Conservation (phyloP, 1,139 yeast species). For the Waltiozyma sp. region DNA sequence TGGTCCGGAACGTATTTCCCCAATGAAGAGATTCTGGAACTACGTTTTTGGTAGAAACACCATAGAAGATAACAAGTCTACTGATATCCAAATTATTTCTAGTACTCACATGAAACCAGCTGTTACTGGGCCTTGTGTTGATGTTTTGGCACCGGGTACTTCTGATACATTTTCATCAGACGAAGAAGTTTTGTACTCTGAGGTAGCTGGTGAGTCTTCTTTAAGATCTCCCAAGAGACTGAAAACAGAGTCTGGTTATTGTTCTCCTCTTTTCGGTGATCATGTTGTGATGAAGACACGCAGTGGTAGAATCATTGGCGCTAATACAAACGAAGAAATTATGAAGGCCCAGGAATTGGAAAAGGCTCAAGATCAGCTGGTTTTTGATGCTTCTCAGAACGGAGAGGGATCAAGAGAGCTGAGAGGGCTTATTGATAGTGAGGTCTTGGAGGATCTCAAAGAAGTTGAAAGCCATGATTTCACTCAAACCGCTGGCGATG, state of each 20-base stretch:
- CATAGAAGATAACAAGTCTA: constrained; percentile 2
- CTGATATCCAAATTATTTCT: not conserved
- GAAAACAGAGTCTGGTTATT: not conserved
- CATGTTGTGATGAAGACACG: constrained; percentile 20
- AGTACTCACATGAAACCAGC: not conserved
- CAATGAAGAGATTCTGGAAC: constrained; percentile 5
- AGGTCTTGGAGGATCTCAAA: constrained; percentile 6
- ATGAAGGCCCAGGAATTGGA: constrained; percentile 8
- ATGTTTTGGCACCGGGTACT: too few species aligned
- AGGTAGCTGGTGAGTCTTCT: not conserved
- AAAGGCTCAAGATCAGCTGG: constrained; percentile 7
- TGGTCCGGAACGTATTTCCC: not conserved
- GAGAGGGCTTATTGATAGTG: not conserved
- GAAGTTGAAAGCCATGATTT: not conserved
- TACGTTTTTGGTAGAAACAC: constrained; percentile 3
- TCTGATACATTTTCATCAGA: too few species aligned
- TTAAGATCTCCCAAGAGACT: constrained; percentile 1
- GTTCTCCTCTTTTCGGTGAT: constrained; percentile 1
- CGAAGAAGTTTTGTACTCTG: too few species aligned
- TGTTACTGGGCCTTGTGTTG: too few species aligned
- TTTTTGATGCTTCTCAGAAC: constrained; percentile 1
- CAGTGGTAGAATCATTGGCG: constrained; percentile 21
- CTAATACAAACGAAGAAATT: constrained; percentile 14
- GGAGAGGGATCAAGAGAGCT: not conserved
- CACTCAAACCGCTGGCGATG: too few species aligned